Evolutionary conservation across 192 early-diverging fungal species (phyloP).

Genomic region (Endogone sp.): DNA sequence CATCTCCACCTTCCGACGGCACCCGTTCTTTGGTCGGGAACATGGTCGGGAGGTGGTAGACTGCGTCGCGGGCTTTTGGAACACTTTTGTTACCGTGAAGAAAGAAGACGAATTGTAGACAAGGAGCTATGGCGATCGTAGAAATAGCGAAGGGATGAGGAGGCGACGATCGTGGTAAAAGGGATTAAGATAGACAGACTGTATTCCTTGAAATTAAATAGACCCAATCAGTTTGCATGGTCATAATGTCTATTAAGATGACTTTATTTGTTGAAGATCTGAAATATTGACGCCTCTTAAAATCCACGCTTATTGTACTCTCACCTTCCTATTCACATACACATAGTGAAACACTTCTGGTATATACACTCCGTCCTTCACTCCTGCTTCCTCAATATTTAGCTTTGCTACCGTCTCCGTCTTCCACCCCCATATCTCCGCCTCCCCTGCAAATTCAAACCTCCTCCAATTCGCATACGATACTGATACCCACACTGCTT

Average conservation of each 20-base stretch:
- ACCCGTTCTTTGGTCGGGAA: neutral
- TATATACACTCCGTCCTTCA: neutral
- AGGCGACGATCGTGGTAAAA: no score
- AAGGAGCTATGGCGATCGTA: no score
- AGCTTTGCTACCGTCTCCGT: neutral
- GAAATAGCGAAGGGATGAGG: no score
- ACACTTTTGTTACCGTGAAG: neutral
- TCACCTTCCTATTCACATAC: neutral
- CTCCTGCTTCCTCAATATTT: neutral
- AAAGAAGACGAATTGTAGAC: no score
- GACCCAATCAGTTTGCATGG: no score
- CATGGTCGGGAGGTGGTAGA: neutral
- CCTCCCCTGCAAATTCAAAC: neutral
- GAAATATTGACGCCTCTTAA: no score
- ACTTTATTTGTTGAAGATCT: no score
- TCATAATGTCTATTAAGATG: no score
- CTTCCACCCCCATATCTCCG: neutral
- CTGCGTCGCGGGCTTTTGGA: neutral
- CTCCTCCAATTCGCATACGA: slow-evolving; percentile 10
- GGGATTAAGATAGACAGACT: no score
- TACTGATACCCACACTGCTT: slow-evolving; percentile 13
- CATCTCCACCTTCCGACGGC: neutral
- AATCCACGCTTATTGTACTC: no score
- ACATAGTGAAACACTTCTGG: neutral
- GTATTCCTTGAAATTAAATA: no score